Evolutionary conservation across 2,329 filamentous ascomycete genomes (phyloP).

Genomic region (Scorias spongiosa): DNA sequence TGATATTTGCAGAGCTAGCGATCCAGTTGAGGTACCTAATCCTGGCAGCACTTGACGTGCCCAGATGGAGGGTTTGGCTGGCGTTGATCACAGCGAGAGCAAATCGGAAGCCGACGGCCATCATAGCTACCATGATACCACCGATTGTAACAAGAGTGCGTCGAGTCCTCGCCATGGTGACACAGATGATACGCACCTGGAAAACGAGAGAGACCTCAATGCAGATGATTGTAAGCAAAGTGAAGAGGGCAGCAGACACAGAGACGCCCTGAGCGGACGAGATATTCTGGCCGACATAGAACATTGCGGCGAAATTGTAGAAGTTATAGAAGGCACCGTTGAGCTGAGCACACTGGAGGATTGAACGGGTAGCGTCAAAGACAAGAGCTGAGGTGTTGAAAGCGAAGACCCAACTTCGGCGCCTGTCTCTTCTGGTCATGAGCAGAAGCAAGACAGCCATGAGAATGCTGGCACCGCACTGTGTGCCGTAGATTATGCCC

Average conservation of each 20-base stretch:
- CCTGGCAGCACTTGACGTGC: not conserved
- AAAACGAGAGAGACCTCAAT: constrained; percentile 46
- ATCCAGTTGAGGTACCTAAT: constrained; percentile 22
- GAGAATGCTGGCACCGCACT: constrained; percentile 53
- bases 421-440: constrained; percentile 51
- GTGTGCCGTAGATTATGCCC: constrained; percentile 51
- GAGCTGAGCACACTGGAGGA: constrained; percentile 44
- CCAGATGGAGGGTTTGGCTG: constrained; percentile 5
- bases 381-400: constrained; percentile 49
- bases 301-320: constrained; percentile 40
- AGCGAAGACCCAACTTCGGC: constrained; percentile 47
- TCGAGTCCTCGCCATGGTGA: constrained; percentile 28
- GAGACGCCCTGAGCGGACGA: constrained; percentile 27
- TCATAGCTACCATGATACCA: constrained; percentile 34
- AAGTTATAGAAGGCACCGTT: constrained; percentile 45
- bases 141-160: constrained; percentile 30
- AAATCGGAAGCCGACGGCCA: constrained; percentile 40
- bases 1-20: constrained; percentile 32
- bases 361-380: constrained; percentile 44
- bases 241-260: constrained; percentile 34
- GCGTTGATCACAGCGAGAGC: constrained; percentile 35
- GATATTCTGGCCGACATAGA: constrained; percentile 37
- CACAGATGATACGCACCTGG: constrained; percentile 48
- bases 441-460: constrained; percentile 51
- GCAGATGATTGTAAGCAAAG: constrained; percentile 37